Evolutionary conservation across 2,329 filamentous ascomycete genomes (phyloP).

Genomic region (Ascochyta koolunga): DNA sequence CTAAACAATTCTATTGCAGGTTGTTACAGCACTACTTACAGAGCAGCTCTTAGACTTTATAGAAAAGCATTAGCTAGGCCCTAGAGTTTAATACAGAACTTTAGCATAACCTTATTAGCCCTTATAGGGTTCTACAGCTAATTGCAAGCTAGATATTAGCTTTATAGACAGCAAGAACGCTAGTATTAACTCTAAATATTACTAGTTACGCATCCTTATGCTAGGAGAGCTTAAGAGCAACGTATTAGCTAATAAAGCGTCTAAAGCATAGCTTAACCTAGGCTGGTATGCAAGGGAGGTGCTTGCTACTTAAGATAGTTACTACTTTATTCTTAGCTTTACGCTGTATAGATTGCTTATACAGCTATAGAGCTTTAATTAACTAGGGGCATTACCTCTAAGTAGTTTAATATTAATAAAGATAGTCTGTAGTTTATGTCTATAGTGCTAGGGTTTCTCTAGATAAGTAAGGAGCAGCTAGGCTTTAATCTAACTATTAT

Average conservation of each 20-base stretch:
- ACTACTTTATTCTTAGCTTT: constrained; percentile 55
- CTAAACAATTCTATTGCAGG: too few species aligned
- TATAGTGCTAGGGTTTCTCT: constrained; percentile 53
- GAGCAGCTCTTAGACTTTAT: constrained; percentile 23
- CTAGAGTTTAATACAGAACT: constrained; percentile 16
- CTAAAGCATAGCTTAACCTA: constrained; percentile 45
- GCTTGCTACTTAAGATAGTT: constrained; percentile 38
- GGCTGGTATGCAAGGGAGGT: constrained; percentile 55
- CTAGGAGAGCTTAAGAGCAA: constrained; percentile 57
- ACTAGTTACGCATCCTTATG: constrained; percentile 54
- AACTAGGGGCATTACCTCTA: constrained; percentile 54
- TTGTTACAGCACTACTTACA: too few species aligned
- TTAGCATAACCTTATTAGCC: constrained; percentile 27
- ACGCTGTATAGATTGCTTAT: constrained; percentile 56
- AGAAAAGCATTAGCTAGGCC: constrained; percentile 17
- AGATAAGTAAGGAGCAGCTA: constrained; percentile 50
- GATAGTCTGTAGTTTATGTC: constrained; percentile 51
- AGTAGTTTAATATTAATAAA: constrained; percentile 55
- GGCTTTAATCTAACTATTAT: constrained; percentile 55
- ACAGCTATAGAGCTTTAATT: constrained; percentile 56
- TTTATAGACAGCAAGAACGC: not conserved
- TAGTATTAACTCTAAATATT: constrained; percentile 16
- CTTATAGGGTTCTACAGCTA: constrained; percentile 13
- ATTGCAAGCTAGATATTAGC: constrained; percentile 30
- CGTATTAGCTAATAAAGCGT: constrained; percentile 48